phyloP scores from a whole-genome alignment of 1,284 basidiomycete genomes.

The Sphaerobolus stellatus region DNA sequence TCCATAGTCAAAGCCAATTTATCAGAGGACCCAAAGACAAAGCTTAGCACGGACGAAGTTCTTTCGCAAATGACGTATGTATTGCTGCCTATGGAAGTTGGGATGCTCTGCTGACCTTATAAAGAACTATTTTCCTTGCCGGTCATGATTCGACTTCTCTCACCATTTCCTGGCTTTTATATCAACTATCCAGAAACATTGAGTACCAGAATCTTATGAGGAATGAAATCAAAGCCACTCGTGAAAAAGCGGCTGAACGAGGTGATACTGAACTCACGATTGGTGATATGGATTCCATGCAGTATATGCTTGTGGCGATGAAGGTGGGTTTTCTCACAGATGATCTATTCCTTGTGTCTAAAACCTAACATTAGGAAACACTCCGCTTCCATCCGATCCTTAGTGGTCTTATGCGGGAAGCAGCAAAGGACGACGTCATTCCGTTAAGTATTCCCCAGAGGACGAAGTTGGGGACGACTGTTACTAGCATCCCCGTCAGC shows the following conservation, averaged over 20 bases:
- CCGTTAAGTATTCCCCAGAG: conserved; percentile 1
- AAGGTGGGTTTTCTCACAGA: conserved; percentile 34
- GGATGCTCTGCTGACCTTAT: not conserved
- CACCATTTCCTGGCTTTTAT: conserved; percentile 39
- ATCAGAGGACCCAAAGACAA: not conserved
- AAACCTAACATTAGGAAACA: too few relatives aligned
- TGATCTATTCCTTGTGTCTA: too few relatives aligned
- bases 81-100: too few relatives aligned
- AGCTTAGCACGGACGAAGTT: not conserved
- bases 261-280: conserved; percentile 30
- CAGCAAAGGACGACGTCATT: conserved; percentile 20
- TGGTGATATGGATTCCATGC: conserved; percentile 47
- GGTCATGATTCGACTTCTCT: conserved; percentile 42
- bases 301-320: conserved; percentile 58
- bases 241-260: not conserved
- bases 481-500: not conserved
- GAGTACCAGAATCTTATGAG: conserved; percentile 51
- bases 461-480: not conserved
- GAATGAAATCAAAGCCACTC: conserved; percentile 42
- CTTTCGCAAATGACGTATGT: conserved; percentile 5
- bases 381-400: conserved; percentile 42
- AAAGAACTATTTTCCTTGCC: conserved; percentile 29
- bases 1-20: conserved; percentile 1
- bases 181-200: conserved; percentile 39
- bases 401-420: conserved; percentile 28